These are phyloP conservation scores for Hemisphaericaspora xylanilytica DNA, from an alignment of 1,139 yeast species.

Conservation along the genomic window DNA sequence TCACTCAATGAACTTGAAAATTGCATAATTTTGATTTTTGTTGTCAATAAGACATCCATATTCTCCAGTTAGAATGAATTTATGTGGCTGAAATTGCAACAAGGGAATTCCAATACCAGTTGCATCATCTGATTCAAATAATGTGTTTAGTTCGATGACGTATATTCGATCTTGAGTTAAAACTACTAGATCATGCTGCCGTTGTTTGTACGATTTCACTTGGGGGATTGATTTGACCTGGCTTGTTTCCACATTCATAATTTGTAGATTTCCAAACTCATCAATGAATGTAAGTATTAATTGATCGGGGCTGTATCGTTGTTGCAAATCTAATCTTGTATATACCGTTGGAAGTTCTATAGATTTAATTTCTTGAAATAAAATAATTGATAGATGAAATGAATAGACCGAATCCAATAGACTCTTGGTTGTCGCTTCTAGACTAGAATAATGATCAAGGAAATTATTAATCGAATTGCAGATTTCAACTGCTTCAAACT, in stretches of 20 bases:
- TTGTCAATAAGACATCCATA: conserved; percentile 42
- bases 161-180: conserved; percentile 7
- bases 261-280: conserved; percentile 17
- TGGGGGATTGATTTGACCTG: conserved; percentile 5
- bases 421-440: background rate
- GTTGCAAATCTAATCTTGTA: conserved; percentile 5
- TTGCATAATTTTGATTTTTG: conserved; percentile 35
- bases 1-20: conserved; percentile 19
- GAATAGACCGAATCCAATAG: background rate
- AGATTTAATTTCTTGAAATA: conserved; percentile 3
- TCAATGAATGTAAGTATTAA: conserved; percentile 8
- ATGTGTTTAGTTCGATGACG: conserved; percentile 7
- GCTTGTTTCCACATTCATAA: conserved; percentile 6
- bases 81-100: conserved; percentile 9
- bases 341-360: conserved; percentile 7
- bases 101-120: conserved; percentile 4
- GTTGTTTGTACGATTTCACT: conserved; percentile 9
- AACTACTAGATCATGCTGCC: conserved; percentile 9
- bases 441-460: background rate
- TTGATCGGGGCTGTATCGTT: conserved; percentile 4
- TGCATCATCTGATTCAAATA: background rate
- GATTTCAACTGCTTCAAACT: background rate
- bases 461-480: background rate
- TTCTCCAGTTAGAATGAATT: conserved; percentile 2
- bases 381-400: conserved; percentile 9